phyloP scores from a whole-genome alignment of 2,329 filamentous ascomycete genomes.

The Colletotrichum simmondsii region DNA sequence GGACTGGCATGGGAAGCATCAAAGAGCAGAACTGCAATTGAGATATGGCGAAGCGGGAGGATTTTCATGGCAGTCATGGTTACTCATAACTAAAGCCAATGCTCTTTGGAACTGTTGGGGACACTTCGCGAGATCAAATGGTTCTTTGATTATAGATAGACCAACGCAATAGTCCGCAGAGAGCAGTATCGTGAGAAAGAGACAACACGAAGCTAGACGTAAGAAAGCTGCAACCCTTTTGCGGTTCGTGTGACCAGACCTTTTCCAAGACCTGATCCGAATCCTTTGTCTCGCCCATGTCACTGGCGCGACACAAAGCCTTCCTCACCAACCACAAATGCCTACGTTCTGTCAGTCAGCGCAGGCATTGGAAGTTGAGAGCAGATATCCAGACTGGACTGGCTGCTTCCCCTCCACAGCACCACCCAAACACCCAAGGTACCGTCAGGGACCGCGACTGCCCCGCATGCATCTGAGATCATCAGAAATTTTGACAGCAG shows the following conservation, averaged over 20 bases:
- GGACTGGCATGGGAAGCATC: constrained; percentile 21
- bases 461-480: constrained; percentile 35
- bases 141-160: constrained; percentile 19
- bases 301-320: not conserved
- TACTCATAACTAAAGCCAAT: not conserved
- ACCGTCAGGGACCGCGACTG: constrained; percentile 12
- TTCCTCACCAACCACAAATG: not conserved
- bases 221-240: constrained; percentile 12
- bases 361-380: not conserved
- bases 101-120: constrained; percentile 14
- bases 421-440: not conserved
- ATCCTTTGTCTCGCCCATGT: not conserved
- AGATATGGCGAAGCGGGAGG: constrained; percentile 21
- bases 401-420: constrained; percentile 8
- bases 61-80: constrained; percentile 7
- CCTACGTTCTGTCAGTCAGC: not conserved
- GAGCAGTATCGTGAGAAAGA: constrained; percentile 9
- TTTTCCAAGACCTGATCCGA: not conserved
- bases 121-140: not conserved
- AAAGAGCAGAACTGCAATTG: constrained; percentile 2
- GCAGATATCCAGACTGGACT: not conserved
- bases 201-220: constrained; percentile 13
- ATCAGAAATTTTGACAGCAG: constrained; percentile 33
- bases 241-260: constrained; percentile 12
- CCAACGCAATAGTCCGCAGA: constrained; percentile 1